phyloP scores from a whole-genome alignment of 371 early-diverging fungal species.

The Mortierella sp. region DNA sequence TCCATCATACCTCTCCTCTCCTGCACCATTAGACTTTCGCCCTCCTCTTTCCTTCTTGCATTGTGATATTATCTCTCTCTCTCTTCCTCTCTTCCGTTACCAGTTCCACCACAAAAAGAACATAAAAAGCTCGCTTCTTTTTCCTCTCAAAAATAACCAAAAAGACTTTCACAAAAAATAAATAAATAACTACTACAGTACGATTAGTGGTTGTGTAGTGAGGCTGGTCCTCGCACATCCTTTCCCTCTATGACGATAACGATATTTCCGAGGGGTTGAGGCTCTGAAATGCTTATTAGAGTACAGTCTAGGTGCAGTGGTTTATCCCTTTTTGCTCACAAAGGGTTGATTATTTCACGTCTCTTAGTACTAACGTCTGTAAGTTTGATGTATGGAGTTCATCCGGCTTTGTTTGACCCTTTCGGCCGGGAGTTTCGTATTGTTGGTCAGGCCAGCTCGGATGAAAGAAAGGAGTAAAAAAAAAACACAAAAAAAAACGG shows the following conservation, averaged over 20 bases:
- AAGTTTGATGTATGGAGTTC: no score
- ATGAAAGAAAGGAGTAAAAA: no score
- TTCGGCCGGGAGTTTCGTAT: no score
- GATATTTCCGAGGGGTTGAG: neutral
- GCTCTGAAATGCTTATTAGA: no score
- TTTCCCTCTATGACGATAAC: neutral
- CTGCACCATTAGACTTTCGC: neutral
- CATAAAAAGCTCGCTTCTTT: neutral
- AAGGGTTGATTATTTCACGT: no score
- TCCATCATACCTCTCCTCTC: neutral
- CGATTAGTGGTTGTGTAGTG: neutral
- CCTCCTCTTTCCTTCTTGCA: neutral
- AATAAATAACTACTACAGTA: neutral
- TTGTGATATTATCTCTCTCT: neutral
- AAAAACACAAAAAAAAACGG: no score
- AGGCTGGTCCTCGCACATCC: conserved; percentile 5
- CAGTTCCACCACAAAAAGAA: no score
- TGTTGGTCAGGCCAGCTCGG: no score
- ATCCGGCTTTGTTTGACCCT: no score
- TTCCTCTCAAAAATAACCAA: neutral
- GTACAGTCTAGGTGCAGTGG: no score
- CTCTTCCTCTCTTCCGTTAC: neutral
- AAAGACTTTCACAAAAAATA: neutral
- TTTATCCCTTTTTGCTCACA: no score
- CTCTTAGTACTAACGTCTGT: no score